Evolutionary conservation across 1,284 basidiomycete species (phyloP), one percentile per base, ranked within the genome.

Genomic region (Sporisorium iseilematis-ciliati): DNA sequence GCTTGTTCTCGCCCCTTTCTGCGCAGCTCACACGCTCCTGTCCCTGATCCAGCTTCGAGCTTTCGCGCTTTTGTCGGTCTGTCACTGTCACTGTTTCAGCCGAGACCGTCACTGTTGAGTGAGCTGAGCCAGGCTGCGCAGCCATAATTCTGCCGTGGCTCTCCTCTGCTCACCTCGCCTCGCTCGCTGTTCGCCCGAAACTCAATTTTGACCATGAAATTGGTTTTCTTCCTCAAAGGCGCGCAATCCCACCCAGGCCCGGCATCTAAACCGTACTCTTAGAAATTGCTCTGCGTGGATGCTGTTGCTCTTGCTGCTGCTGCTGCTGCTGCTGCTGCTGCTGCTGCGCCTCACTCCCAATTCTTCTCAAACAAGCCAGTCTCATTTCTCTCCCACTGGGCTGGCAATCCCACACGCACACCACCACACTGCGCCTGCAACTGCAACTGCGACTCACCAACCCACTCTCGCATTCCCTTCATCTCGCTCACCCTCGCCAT

Each of bases 201-300:
- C n/a, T n/a, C 41, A 42, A 26, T 48, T 29, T 48, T 10, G 35
- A 14, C 35, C n/a, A n/a, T 38, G 14, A 14, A 14, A 38, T 38
- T 38, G 35, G 12, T 16, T 48, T 48, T 48, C 18, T 26, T 46
- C n/a, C 41, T 16, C 6, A 41, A 41, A 41, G 40, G 14, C 18
- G 40, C 40, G 16, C 21, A 49, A 41, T 41, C 40, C 40, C 46
- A 49, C 48, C 48, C 48, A 49, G 48, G 48, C 48, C 7, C 26
- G 48, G 26, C 48, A 49, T 49, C 46, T 31, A 49, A 49, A 49
- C 26, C 18, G 46, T 29, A n/a, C 31, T 50, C 49, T 50, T n/a
- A n/a, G 26, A 31, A 33, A n/a, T n/a, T n/a, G n/a, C n/a, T n/a
- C n/a, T n/a, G n/a, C n/a, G n/a, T n/a, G n/a, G n/a, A n/a, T n/a